Percentiles rank a stretch among this genome's conserved stretches.
Conservation (phyloP, 805 yeast species). For the Yarrowia deformans region DNA sequence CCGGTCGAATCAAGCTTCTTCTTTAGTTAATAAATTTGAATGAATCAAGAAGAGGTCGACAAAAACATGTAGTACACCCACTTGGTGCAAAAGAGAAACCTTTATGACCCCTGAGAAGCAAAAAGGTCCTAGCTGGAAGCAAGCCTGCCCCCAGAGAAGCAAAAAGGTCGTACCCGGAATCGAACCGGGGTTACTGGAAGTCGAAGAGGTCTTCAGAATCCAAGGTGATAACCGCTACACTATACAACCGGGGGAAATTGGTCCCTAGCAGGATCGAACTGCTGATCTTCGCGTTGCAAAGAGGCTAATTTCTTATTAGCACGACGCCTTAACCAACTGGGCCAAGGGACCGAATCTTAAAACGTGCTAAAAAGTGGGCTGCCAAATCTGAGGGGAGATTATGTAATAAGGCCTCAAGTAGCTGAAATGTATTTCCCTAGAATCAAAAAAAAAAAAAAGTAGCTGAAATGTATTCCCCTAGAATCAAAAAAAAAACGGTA, state of each 20-base stretch:
- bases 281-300: conserved; percentile 57
- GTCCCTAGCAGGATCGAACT: conserved; percentile 55
- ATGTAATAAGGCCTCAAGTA: not conserved
- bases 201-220: conserved; percentile 23
- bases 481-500: too few relatives aligned
- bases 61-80: too few relatives aligned
- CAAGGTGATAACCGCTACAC: conserved; percentile 38
- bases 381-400: not conserved
- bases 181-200: conserved; percentile 39
- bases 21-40: not conserved
- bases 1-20: not conserved
- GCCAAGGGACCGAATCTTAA: conserved; percentile 36
- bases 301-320: conserved; percentile 39
- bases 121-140: not conserved
- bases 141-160: not conserved
- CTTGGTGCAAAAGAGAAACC: not conserved
- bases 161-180: conserved; percentile 38
- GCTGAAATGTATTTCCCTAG: too few relatives aligned
- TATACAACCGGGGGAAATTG: conserved; percentile 41
- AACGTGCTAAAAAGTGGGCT: not conserved
- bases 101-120: not conserved
- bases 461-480: too few relatives aligned
- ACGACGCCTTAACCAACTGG: conserved; percentile 41
- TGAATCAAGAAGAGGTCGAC: not conserved
- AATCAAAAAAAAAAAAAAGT: too few relatives aligned